Percentiles rank a stretch among this genome's conserved stretches.
Conservation (phyloP, 83 land plant species). For the Thuja plicata region DNA sequence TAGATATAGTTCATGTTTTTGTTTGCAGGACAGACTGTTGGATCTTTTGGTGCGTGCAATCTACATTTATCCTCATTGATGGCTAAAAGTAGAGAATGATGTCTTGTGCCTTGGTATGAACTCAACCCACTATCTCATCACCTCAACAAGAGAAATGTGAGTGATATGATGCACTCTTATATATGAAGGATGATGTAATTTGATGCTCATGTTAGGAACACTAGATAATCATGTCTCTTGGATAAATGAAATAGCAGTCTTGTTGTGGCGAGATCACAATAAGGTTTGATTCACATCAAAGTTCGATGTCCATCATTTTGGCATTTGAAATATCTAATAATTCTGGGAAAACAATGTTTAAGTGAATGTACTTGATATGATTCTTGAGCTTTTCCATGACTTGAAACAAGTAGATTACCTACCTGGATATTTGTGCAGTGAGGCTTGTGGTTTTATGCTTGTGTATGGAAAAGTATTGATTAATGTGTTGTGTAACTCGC, state of each 20-base stretch:
- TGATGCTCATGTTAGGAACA: neutral
- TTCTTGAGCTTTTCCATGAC: neutral
- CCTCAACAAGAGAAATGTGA: neutral
- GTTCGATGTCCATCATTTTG: neutral
- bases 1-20: too few relatives aligned
- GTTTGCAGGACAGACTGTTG: slow-evolving; percentile 5
- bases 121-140: slow-evolving; percentile 5
- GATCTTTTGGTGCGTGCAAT: neutral
- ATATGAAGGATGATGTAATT: neutral
- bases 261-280: neutral
- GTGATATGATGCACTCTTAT: neutral
- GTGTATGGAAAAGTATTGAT: neutral
- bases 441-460: neutral
- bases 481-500: neutral
- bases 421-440: neutral
- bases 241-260: neutral
- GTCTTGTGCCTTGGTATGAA: slow-evolving; percentile 8
- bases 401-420: neutral
- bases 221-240: neutral
- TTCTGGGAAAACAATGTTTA: neutral
- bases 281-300: neutral
- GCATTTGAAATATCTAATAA: neutral
- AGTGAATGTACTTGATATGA: neutral
- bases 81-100: slow-evolving; percentile 1
- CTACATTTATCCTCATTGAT: slow-evolving; percentile 8